These are phyloP conservation scores for Pythium coloratum DNA, from an alignment of 352 stramenopile species.

Conservation along the genomic window DNA sequence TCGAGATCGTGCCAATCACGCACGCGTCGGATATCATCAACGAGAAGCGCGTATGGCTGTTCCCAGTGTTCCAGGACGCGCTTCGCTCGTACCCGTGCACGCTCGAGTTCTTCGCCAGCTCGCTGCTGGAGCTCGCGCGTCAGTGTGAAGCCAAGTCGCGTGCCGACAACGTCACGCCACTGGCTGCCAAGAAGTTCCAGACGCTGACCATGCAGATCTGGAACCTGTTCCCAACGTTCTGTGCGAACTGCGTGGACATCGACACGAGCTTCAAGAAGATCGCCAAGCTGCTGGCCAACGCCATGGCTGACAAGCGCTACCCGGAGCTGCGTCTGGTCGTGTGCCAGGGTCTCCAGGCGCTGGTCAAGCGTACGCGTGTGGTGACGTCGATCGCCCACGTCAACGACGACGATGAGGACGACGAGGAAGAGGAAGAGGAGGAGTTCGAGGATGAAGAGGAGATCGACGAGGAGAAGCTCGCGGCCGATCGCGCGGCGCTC, in stretches of 20 bases:
- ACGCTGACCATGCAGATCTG: constrained; percentile 81
- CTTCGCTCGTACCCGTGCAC: constrained; percentile 54
- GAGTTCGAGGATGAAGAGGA: constrained; percentile 50
- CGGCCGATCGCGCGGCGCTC: constrained; percentile 69
- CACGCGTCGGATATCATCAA: constrained; percentile 71
- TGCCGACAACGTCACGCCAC: constrained; percentile 61
- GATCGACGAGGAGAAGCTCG: constrained; percentile 77
- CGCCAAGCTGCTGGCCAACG: constrained; percentile 83
- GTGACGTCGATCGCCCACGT: constrained; percentile 37
- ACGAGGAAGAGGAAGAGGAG: constrained; percentile 39
- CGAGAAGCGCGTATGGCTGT: constrained; percentile 76
- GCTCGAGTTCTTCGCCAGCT: constrained; percentile 73
- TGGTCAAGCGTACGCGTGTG: constrained; percentile 73
- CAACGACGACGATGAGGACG: constrained; percentile 47
- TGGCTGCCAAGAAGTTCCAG: constrained; percentile 75
- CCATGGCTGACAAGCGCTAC: constrained; percentile 86
- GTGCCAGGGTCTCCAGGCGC: constrained; percentile 81
- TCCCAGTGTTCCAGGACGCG: constrained; percentile 77
- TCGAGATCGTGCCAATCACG: constrained; percentile 73
- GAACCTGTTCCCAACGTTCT: constrained; percentile 82
- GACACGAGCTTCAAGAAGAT: constrained; percentile 84
- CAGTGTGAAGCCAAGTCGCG: constrained; percentile 69
- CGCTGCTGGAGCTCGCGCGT: constrained; percentile 69
- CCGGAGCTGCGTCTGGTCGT: constrained; percentile 79
- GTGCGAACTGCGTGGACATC: constrained; percentile 67